Evolutionary conservation across 352 stramenopile species (phyloP), one percentile per base, ranked within the genome.

Genomic region (Phytophthora chlamydospora): DNA sequence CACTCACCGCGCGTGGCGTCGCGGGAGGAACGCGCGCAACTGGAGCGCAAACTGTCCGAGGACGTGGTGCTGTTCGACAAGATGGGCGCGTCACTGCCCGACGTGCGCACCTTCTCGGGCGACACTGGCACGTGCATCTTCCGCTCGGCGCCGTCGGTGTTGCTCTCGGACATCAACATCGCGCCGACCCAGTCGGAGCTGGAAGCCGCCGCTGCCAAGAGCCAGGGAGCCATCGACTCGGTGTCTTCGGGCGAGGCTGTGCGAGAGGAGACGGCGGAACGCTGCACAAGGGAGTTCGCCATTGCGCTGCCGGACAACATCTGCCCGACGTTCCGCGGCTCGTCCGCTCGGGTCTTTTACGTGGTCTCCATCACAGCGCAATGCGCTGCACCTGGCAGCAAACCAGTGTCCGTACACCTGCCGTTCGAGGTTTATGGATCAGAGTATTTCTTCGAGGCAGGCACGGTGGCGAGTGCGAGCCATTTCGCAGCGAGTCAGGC

Each of bases 101-200:
- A 88, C 29, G 66, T 90, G 16, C 60, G 51, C 39, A 73, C 68
- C 4, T 88, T 90, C 50, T 81, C 80, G 21, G 76, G 78, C 9
- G 76, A 85, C 19, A 76, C 76, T 10, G 80, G 78, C 49, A 73
- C 76, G 31, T 90, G 80, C 53, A 81, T 90, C 40, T 87, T 83
- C 50, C 53, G 71, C 32, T 83, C 78, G 40, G 52, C 76, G 21
- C 78, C 80, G 32, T 80, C 53, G 34, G 70, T 84, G 40, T 44
- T 90, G 51, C 66, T 88, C 8, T 86, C 77, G 17, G 76, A 89
- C 29, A 66, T 86, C 31, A 85, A 87, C 52, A 71, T 89, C 39
- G 71, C 74, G 10, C 74, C 74, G 9, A 75, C 73, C 14, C 57
- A 66, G 7, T 73, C 68, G 0, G 71, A 86, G 40, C 12, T 70